Base-by-base conservation (phyloP, 306 rosid species). In the Parietaria judaica region DNA sequence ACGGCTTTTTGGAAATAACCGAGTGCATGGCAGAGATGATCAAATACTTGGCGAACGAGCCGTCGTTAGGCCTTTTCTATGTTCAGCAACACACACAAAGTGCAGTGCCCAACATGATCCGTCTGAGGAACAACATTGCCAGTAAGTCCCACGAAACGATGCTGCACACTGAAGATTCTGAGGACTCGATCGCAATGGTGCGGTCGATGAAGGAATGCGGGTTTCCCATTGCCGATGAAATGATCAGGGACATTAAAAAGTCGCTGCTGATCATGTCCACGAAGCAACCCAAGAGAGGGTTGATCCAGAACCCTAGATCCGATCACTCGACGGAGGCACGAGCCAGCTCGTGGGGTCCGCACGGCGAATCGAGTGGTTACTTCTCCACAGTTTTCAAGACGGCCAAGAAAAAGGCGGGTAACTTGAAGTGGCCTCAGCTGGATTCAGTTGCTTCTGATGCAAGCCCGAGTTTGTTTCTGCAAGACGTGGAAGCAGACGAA, bases 31-130 rank as follows among this genome's bases (percentile, higher is more conserved):
- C 84, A 34, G 90, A 88, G 77, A 92, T 92, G 96, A 82, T 81
- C 43, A 92, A 82, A 61, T 80, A 76, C 12, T 71, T 84, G 50
- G 95, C 96, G 36, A 86, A 92, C 49, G 96, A 92, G 79, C 99
- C 96, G 10, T 88, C 96, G 14, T 80, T 80, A 16, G 99, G 99
- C 69, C 90, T 92, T 68, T 88, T 75, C 86, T 92, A 71, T 62
- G 61, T 88, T 71, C 99, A 92, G 73, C 96, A 92, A 65, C 98
- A 92, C 67, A 72, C 85, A 52, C 89, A 86, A 66, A 88, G 82
- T 60, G 86, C 89, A 16, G 92, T 82, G 54, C 90, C 98, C 36
- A 82, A 80, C 63, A 70, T 86, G 15, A 34, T 80, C 38, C 68
- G 70, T 63, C 81, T 71, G 15, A 79, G 75, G 69, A 82, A 79